Evolutionary conservation across 139 green algal species (phyloP), one percentile per base, ranked within the genome.

Genomic region (Coelastrella sp.): DNA sequence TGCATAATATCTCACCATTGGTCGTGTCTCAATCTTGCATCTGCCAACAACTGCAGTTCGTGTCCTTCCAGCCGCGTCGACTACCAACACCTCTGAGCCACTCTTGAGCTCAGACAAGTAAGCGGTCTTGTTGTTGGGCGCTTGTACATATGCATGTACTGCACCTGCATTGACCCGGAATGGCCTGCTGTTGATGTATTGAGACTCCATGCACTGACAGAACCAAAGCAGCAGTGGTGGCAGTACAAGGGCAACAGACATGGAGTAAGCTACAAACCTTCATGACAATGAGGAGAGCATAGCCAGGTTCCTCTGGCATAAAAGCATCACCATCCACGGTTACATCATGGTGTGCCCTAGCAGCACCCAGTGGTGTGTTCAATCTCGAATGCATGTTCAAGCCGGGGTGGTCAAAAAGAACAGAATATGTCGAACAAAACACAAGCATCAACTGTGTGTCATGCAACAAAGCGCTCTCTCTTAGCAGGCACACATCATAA

Each of bases 161-260:
- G 94, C 89, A 21, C 96, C 96, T 0, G 96, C 96, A 80, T 99
- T 99, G n/a, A 99, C 94, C 4, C 96, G 84, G 87, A 99, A 99
- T 5, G 96, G 96, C 1, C 96, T 85, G 30, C 62, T 89, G 72
- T 91, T 91, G 71, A 99, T 98, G 91, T 99, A 99, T 13, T 82
- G 38, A 3, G 80, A 87, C 53, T 95, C 94, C 21, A 83, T 85
- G 64, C 93, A 94, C 88, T 91, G 87, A n/a, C n/a, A n/a, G 57
- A 30, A 66, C 27, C 0, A 40, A 4, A 74, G 66, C 34, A 50
- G 66, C 35, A 74, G 35, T 50, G 37, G 62, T 35, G 78, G 53
- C 25, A 67, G 40, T 34, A 17, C 69, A 41, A 37, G 15, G 32
- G 69, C 23, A 63, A 37, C 69, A 79, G 43, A 32, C 7, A 51